Conservation (phyloP, 306 rosid species). For the Sicyos baderoa region DNA sequence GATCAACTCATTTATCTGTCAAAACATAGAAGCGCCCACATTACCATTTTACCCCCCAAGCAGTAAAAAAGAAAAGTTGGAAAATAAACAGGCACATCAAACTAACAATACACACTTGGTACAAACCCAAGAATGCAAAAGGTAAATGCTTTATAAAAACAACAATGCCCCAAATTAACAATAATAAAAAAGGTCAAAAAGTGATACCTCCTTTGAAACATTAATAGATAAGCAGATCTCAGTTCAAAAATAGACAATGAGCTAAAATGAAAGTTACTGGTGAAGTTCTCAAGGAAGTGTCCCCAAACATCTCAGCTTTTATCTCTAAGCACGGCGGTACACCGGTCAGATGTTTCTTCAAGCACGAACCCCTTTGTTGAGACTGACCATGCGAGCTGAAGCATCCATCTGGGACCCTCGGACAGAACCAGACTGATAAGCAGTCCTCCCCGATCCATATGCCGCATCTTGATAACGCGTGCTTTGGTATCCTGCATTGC, state of each 20-base stretch:
- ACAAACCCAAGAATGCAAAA: too few species aligned
- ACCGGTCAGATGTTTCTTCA: conserved; percentile 7
- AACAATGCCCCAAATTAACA: too few species aligned
- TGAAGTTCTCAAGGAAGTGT: not conserved
- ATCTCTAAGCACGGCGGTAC: not conserved
- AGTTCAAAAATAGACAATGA: not conserved
- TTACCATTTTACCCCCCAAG: too few species aligned
- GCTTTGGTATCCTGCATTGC: conserved; percentile 45
- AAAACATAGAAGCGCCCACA: too few species aligned
- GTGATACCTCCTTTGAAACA: not conserved
- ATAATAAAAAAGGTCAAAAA: too few species aligned
- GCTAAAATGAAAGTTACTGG: not conserved
- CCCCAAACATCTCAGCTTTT: not conserved
- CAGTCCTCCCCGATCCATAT: conserved; percentile 54
- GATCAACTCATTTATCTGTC: too few species aligned
- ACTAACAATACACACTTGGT: too few species aligned
- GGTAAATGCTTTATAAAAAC: too few species aligned
- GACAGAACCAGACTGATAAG: conserved; percentile 35
- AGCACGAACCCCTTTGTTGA: conserved; percentile 43
- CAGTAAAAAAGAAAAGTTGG: too few species aligned
- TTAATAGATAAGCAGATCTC: not conserved
- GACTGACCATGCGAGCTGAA: conserved; percentile 78
- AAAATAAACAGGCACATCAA: too few species aligned
- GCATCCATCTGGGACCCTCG: conserved; percentile 64
- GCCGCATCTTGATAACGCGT: conserved; percentile 45